phyloP scores from a whole-genome alignment of 331 rosid genomes.

The Malus hybrid region DNA sequence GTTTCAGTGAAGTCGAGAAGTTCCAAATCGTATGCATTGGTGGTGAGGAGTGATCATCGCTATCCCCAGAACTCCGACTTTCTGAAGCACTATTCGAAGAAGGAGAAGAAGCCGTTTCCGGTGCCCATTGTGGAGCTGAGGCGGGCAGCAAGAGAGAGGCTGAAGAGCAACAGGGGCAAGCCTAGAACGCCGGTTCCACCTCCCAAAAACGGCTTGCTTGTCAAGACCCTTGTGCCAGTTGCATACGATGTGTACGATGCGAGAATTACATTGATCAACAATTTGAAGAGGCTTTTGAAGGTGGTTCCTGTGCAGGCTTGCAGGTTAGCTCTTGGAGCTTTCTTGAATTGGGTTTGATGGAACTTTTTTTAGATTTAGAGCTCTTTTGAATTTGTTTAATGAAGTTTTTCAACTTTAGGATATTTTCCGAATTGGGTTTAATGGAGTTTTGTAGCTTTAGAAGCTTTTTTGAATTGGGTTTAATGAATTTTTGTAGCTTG shows the following conservation, averaged over 20 bases:
- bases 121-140: constrained; percentile 72
- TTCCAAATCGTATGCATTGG: constrained; percentile 17
- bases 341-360: not conserved
- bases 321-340: constrained; percentile 36
- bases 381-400: too few relatives aligned
- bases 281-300: constrained; percentile 77
- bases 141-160: constrained; percentile 90
- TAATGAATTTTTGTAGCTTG: too few relatives aligned
- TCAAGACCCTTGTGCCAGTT: constrained; percentile 64
- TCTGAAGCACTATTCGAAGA: constrained; percentile 57
- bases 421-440: too few relatives aligned
- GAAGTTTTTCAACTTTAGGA: too few relatives aligned
- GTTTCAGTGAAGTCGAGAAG: constrained; percentile 26
- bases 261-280: constrained; percentile 79
- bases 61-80: constrained; percentile 88
- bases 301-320: constrained; percentile 86
- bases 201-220: constrained; percentile 77
- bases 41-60: constrained; percentile 47
- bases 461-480: too few relatives aligned
- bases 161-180: constrained; percentile 57
- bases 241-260: constrained; percentile 74
- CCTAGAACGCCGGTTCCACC: constrained; percentile 61
- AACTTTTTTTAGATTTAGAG: too few relatives aligned
- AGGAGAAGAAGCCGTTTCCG: constrained; percentile 89
- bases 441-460: too few relatives aligned